Percentiles rank a stretch among this genome's conserved stretches.
These are phyloP conservation scores for Spathaspora gorwiae DNA, from an alignment of 805 yeast genomes.

Conservation along the genomic window DNA sequence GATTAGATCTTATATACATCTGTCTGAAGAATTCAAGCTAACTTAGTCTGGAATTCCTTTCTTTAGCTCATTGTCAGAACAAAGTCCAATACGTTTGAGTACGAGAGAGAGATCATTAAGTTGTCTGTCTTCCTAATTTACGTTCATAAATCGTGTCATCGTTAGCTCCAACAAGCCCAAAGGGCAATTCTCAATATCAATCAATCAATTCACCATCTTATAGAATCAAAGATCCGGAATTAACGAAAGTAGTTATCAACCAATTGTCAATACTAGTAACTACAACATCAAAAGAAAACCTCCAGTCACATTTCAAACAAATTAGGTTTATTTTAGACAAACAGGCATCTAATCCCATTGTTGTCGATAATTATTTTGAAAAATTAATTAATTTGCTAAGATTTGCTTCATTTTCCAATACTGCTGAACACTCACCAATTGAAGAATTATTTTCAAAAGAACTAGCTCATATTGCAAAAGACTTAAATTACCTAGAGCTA, in stretches of 20 bases:
- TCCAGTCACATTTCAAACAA: slow-evolving; percentile 36
- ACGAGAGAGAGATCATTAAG: background rate
- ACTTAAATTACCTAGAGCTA: slow-evolving; percentile 21
- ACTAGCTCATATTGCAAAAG: slow-evolving; percentile 19
- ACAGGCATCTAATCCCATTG: slow-evolving; percentile 12
- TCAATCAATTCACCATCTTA: slow-evolving; percentile 1
- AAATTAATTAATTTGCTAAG: slow-evolving; percentile 15
- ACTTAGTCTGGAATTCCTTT: too few species aligned
- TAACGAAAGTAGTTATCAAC: slow-evolving; percentile 39
- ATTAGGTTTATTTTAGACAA: slow-evolving; percentile 44
- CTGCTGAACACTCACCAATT: slow-evolving; percentile 12
- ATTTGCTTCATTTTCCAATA: slow-evolving; percentile 6
- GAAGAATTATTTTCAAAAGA: slow-evolving; percentile 25
- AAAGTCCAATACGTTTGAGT: too few species aligned
- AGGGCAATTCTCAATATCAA: slow-evolving; percentile 27
- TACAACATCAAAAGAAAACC: slow-evolving; percentile 38
- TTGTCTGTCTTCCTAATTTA: background rate
- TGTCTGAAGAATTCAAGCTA: too few species aligned
- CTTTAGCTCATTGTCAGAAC: too few species aligned
- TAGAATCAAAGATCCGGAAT: slow-evolving; percentile 19
- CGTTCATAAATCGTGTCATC: slow-evolving; percentile 30
- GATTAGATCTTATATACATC: slow-evolving; percentile 30
- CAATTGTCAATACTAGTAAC: slow-evolving; percentile 52
- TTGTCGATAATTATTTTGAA: slow-evolving; percentile 17
- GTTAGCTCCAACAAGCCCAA: slow-evolving; percentile 30